Conservation (phyloP, 805 yeast species). For the Candida sithepensis region DNA sequence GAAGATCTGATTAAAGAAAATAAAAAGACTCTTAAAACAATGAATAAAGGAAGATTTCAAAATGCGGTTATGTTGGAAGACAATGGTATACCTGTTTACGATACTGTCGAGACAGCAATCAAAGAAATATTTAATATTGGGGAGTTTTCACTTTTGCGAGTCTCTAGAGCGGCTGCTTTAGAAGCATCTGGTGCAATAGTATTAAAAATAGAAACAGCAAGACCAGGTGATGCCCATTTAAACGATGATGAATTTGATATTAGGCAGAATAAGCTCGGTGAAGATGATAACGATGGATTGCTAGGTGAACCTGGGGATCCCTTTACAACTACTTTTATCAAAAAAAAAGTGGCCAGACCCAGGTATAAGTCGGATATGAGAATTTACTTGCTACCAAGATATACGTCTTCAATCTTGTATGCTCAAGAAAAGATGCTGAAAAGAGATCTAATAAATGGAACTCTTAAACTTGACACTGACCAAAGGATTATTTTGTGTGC, state of each 20-base stretch:
- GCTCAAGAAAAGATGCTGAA: constrained; percentile 48
- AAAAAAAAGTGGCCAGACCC: constrained; percentile 58
- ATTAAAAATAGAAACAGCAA: constrained; percentile 51
- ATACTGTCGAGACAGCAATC: constrained; percentile 44
- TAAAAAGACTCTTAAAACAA: not conserved
- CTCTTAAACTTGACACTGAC: constrained; percentile 35
- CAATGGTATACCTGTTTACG: constrained; percentile 15
- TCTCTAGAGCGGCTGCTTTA: constrained; percentile 52
- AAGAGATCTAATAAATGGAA: constrained; percentile 49
- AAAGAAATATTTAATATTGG: constrained; percentile 37
- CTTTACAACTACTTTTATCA: constrained; percentile 48
- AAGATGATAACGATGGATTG: constrained; percentile 19
- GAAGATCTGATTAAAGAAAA: not conserved
- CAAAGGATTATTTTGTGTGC: constrained; percentile 27
- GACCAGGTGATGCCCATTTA: constrained; percentile 47
- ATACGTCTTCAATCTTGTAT: constrained; percentile 38
- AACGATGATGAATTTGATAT: constrained; percentile 43
- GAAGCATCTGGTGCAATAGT: constrained; percentile 50
- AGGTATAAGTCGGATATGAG: constrained; percentile 62
- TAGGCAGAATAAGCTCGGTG: constrained; percentile 1
- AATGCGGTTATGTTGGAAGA: constrained; percentile 15
- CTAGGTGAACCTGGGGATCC: constrained; percentile 40
- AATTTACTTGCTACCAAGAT: constrained; percentile 49
- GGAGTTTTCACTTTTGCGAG: constrained; percentile 45
- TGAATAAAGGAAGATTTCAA: constrained; percentile 1